These are phyloP conservation scores for Lepidium africanum DNA, from an alignment of 345 rosid genomes.

Conservation along the genomic window DNA sequence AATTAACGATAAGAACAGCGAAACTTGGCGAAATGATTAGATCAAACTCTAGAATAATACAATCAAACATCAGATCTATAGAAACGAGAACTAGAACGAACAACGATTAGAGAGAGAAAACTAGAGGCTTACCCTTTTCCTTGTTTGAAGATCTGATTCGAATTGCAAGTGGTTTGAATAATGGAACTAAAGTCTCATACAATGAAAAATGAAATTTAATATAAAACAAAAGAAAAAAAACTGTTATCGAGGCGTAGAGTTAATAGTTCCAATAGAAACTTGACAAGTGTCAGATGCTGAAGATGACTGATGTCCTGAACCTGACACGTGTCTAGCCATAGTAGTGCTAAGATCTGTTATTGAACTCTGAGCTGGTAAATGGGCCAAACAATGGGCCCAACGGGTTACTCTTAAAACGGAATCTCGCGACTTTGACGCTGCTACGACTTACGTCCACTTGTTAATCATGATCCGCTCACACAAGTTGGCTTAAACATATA, in stretches of 20 bases:
- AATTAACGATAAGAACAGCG: background rate
- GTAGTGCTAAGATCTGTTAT: background rate
- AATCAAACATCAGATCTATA: slow-evolving; percentile 2
- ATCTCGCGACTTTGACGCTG: background rate
- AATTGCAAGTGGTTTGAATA: background rate
- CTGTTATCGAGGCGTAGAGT: slow-evolving; percentile 17
- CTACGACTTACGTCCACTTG: too few relatives aligned
- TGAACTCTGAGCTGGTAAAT: background rate
- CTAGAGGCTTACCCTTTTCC: background rate
- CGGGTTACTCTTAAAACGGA: background rate
- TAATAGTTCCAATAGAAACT: background rate
- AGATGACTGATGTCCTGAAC: background rate
- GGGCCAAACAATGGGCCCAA: background rate
- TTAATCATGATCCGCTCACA: background rate
- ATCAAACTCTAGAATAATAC: background rate
- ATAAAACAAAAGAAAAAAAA: background rate
- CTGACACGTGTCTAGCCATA: slow-evolving; percentile 13
- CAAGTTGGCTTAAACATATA: background rate
- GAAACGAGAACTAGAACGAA: background rate
- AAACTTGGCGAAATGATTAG: background rate
- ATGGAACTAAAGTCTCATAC: background rate
- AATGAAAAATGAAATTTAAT: background rate
- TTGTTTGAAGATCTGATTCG: slow-evolving; percentile 13
- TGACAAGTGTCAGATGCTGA: slow-evolving; percentile 8
- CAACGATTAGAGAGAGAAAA: background rate